These are phyloP conservation scores for Globisporangium viniferum DNA, from an alignment of 352 stramenopile genomes.

Conservation along the genomic window DNA sequence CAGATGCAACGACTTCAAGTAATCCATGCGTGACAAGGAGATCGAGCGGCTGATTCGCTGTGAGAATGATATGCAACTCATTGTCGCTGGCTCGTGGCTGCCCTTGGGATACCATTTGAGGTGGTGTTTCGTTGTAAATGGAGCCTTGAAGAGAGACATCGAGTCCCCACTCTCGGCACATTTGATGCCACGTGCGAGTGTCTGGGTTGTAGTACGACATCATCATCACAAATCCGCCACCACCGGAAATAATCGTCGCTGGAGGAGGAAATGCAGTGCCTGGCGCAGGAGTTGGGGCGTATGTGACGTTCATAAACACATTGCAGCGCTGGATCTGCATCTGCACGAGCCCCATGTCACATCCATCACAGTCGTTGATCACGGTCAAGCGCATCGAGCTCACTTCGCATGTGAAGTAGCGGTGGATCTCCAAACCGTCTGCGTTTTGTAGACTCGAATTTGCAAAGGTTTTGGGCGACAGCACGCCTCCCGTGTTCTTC, in stretches of 20 bases:
- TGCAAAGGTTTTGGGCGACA: constrained; percentile 19
- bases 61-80: constrained; percentile 73
- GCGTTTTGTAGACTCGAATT: neutral
- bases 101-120: constrained; percentile 1
- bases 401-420: constrained; percentile 76
- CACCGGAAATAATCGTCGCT: constrained; percentile 59
- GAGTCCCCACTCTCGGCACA: constrained; percentile 76
- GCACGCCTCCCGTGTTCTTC: constrained; percentile 5
- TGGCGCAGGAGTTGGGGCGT: constrained; percentile 22
- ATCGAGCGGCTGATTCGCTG: constrained; percentile 64
- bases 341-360: constrained; percentile 82
- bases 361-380: constrained; percentile 85
- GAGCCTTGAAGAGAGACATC: constrained; percentile 65
- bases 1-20: constrained; percentile 72
- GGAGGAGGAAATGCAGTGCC: constrained; percentile 22
- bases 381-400: constrained; percentile 64
- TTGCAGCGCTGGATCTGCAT: constrained; percentile 68
- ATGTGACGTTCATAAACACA: constrained; percentile 73
- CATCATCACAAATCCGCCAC: constrained; percentile 54
- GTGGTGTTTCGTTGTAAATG: constrained; percentile 17
- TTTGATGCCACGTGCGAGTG: constrained; percentile 75
- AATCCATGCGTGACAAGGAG: constrained; percentile 77
- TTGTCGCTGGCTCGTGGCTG: constrained; percentile 32
- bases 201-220: constrained; percentile 84
- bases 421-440: constrained; percentile 49